Evolutionary conservation across 2,329 filamentous ascomycete genomes (phyloP).

Genomic region (Fusarium tricinctum): DNA sequence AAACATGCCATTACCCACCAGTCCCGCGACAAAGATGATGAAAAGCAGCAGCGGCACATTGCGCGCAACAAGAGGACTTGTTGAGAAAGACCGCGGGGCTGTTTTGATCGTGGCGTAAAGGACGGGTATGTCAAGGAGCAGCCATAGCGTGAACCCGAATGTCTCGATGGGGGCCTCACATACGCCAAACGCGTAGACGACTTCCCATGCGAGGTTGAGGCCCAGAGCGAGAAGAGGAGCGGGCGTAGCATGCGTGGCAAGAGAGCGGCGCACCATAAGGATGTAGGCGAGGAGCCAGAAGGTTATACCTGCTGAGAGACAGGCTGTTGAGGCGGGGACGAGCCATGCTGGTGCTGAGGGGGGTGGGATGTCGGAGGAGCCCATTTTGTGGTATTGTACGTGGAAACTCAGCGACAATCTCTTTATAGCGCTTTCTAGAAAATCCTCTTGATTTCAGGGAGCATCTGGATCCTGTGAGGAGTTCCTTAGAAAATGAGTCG

Average conservation of each 20-base stretch:
- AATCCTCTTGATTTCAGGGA: no score
- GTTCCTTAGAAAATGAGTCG: neutral
- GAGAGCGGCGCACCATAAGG: constrained; percentile 61
- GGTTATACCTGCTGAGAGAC: constrained; percentile 55
- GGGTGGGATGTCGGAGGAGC: constrained; percentile 57
- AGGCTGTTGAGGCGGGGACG: constrained; percentile 53
- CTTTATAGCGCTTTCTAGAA: neutral
- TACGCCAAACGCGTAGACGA: constrained; percentile 63
- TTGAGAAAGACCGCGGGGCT: constrained; percentile 59
- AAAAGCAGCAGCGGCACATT: constrained; percentile 57
- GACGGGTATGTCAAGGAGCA: constrained; percentile 63
- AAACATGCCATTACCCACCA: constrained; percentile 59
- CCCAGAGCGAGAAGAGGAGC: constrained; percentile 64
- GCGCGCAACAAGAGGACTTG: constrained; percentile 58
- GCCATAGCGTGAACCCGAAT: constrained; percentile 62
- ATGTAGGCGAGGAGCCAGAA: constrained; percentile 62
- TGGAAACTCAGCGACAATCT: neutral
- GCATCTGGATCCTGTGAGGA: neutral
- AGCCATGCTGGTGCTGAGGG: constrained; percentile 55
- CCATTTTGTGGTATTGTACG: constrained; percentile 51
- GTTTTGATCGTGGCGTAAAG: constrained; percentile 62
- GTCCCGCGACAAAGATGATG: constrained; percentile 55
- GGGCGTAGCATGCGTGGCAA: constrained; percentile 63
- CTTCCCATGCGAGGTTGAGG: constrained; percentile 66
- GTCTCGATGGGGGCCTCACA: constrained; percentile 60